Percentiles rank a stretch among this genome's conserved stretches.
These are phyloP conservation scores for Penicillium italicum DNA, from an alignment of 2,329 filamentous ascomycete species.

Conservation along the genomic window DNA sequence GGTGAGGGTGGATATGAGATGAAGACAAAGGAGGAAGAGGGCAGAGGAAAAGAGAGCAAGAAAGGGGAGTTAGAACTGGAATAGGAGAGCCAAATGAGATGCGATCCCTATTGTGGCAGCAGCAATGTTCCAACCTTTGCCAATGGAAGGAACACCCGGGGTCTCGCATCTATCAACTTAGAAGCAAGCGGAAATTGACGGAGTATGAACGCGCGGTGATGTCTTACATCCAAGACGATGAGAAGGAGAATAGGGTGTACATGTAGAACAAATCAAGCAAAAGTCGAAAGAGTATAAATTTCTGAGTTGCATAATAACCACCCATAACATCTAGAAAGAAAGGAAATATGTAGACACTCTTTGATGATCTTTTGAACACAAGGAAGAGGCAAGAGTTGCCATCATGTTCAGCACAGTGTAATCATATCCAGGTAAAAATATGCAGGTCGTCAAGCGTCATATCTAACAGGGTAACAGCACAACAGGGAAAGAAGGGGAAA, in stretches of 20 bases:
- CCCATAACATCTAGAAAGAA: not conserved
- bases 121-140: not conserved
- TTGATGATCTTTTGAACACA: not conserved
- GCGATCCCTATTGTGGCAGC: not conserved
- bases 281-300: not conserved
- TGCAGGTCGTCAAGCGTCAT: slow-evolving; percentile 17
- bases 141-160: not conserved
- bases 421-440: slow-evolving; percentile 8
- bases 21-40: not conserved
- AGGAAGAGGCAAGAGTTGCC: not conserved
- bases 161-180: not conserved
- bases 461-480: slow-evolving; percentile 1
- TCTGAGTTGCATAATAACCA: not conserved
- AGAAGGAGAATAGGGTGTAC: not conserved
- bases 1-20: not conserved
- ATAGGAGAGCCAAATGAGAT: not conserved
- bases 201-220: not conserved
- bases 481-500: not conserved
- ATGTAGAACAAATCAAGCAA: not conserved
- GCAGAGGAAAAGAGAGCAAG: not conserved
- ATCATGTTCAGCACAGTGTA: not conserved
- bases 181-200: not conserved
- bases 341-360: not conserved
- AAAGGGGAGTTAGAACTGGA: not conserved
- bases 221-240: not conserved